Evolutionary conservation across 306 rosid species (phyloP).

Genomic region (Alnus rubra): DNA sequence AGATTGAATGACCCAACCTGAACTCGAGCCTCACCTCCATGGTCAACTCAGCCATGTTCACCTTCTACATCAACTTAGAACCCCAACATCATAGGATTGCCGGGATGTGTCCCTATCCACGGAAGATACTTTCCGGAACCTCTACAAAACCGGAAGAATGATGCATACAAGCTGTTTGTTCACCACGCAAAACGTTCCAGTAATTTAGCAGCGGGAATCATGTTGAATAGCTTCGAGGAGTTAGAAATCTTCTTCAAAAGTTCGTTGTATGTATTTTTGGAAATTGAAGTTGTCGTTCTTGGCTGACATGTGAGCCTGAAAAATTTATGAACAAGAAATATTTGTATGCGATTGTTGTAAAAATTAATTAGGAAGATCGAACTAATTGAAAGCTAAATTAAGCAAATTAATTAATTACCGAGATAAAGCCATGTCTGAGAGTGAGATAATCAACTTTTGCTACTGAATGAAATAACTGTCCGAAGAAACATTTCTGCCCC

Average conservation of each 20-base stretch:
- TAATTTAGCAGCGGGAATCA: slow-evolving; percentile 50
- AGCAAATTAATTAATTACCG: slow-evolving; percentile 31
- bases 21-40: no score
- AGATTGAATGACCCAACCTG: no score
- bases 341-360: not conserved
- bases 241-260: slow-evolving; percentile 57
- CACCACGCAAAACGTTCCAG: slow-evolving; percentile 42
- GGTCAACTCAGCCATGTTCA: no score
- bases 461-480: slow-evolving; percentile 40
- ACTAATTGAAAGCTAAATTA: not conserved
- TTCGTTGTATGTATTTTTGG: slow-evolving; percentile 36
- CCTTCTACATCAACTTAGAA: no score
- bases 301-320: slow-evolving; percentile 41
- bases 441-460: slow-evolving; percentile 49
- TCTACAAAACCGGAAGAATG: slow-evolving; percentile 55
- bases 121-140: slow-evolving; percentile 58
- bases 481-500: slow-evolving; percentile 48
- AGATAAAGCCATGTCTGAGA: slow-evolving; percentile 46
- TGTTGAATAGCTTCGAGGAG: slow-evolving; percentile 59
- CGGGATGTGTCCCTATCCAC: slow-evolving; percentile 57
- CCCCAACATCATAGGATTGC: no score
- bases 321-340: not conserved
- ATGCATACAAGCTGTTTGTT: slow-evolving; percentile 53
- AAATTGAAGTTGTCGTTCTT: slow-evolving; percentile 35
- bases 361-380: not conserved